Evolutionary conservation across 2,329 filamentous ascomycete species (phyloP), one percentile per base, ranked within the genome.

Genomic region (Dothistroma septosporum): DNA sequence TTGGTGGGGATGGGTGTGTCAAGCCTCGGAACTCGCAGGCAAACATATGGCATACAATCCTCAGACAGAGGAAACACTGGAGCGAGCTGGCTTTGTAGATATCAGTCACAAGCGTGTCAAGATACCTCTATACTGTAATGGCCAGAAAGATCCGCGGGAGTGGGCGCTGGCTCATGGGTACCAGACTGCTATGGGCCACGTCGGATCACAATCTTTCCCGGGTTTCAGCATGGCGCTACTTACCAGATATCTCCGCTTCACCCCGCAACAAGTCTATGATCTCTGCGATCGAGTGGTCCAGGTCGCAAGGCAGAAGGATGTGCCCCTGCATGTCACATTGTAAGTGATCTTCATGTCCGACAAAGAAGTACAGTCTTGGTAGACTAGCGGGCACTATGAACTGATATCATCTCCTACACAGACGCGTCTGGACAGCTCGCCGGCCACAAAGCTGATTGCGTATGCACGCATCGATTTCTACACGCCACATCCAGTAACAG

Each of bases 91-190:
- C 14, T 96, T 96, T 72, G 86, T 87, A 41, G 88, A 97, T 62
- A 86, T 97, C 37, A 61, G 59, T 24, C 67, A 83, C 84, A 64
- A 87, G 93, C 72, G 80, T 85, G 62, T 81, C 85, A 55, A 85
- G 90, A 32, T 81, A 91, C 71, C 93, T 88, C 70, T 85, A 87
- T 24, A 59, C 47, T 53, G 46, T 14, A 58, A 58, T 93, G 90
- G 88, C 83, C 85, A 61, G 74, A 78, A 28, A 52, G 85, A 90
- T 67, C 78, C 82, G 28, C 80, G 85, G 64, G 81, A 86, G 66
- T 87, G 85, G 63, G 83, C 88, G 49, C 82, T 92, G 57, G 91
- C 89, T 32, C 82, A 86, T 60, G 96, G 90, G 89, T 96, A 95
- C 76, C 92, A 93, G 70, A 78, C 93, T 24, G 87, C 86, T 44